Evolutionary conservation across 148 eudicot species (phyloP).

Genomic region (Limonium bicolor): DNA sequence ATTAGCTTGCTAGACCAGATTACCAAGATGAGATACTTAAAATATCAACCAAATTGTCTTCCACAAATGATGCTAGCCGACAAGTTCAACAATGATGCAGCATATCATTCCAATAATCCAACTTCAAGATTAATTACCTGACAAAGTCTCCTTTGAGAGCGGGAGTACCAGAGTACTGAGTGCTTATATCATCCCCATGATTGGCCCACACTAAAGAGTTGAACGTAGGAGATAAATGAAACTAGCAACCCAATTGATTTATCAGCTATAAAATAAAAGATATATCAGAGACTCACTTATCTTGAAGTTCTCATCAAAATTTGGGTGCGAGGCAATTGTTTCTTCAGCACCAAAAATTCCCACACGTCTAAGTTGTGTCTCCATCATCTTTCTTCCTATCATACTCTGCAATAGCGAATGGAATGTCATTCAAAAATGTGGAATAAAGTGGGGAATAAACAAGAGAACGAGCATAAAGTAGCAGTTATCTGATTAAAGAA

Average conservation of each 20-base stretch:
- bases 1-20: no score
- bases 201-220: neutral
- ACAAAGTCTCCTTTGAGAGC: neutral
- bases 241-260: no score
- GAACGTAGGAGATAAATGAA: no score
- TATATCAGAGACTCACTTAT: constrained; percentile 81
- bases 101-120: neutral
- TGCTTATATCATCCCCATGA: neutral
- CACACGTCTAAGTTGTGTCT: constrained; percentile 69
- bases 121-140: neutral
- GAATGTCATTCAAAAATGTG: no score
- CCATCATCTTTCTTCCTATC: constrained; percentile 90
- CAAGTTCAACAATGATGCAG: neutral
- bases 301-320: constrained; percentile 74
- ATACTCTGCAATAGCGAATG: constrained; percentile 53
- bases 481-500: no score
- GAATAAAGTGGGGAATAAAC: no score
- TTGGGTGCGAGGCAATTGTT: constrained; percentile 59
- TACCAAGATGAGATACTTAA: no score
- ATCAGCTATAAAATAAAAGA: no score
- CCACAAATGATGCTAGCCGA: no score
- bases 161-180: neutral
- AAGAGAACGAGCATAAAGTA: no score
- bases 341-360: constrained; percentile 78
- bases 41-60: no score